A percentile compares a stretch with the other conserved stretches of the same genome.
These are phyloP conservation scores for Epicoccum nigrum DNA, from an alignment of 2,329 filamentous ascomycete species.

Conservation along the genomic window DNA sequence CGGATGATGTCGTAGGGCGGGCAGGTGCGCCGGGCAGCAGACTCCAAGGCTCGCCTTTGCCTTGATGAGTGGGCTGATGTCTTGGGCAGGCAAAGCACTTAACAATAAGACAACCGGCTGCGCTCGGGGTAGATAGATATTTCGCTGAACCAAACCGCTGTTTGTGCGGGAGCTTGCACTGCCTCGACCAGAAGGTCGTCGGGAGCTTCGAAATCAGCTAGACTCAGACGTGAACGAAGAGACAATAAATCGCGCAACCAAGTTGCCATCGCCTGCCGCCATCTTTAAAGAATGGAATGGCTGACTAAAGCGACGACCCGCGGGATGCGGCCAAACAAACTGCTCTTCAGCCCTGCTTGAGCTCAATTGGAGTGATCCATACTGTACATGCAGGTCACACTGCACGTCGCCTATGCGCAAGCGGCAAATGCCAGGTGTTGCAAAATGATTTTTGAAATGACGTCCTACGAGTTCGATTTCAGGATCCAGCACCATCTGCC, in stretches of 20 bases:
- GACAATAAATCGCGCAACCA: no score
- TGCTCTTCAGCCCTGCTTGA: slow-evolving; percentile 10
- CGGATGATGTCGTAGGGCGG: slow-evolving; percentile 16
- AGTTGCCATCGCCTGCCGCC: no score
- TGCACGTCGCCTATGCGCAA: not conserved
- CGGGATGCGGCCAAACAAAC: slow-evolving; percentile 12
- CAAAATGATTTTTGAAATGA: not conserved
- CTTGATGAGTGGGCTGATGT: slow-evolving; percentile 11
- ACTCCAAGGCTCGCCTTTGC: slow-evolving; percentile 10
- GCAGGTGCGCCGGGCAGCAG: slow-evolving; percentile 18
- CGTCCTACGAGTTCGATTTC: slow-evolving; percentile 5
- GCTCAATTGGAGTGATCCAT: not conserved
- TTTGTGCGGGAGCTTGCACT: slow-evolving; percentile 20
- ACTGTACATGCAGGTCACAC: not conserved
- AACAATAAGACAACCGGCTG: slow-evolving; percentile 13
- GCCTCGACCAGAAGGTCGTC: slow-evolving; percentile 18
- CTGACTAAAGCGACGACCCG: slow-evolving; percentile 7
- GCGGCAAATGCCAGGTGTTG: not conserved
- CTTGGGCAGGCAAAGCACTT: slow-evolving; percentile 11
- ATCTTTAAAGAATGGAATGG: no score
- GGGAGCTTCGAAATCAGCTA: slow-evolving; percentile 14
- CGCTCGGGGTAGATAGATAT: slow-evolving; percentile 13
- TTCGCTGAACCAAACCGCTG: slow-evolving; percentile 14
- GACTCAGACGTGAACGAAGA: no score
- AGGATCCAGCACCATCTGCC: slow-evolving; percentile 7